A percentile compares a stretch with the other conserved stretches of the same genome.
These are phyloP conservation scores for Xylaria sp. DNA, from an alignment of 2,329 filamentous ascomycete species.

Conservation along the genomic window DNA sequence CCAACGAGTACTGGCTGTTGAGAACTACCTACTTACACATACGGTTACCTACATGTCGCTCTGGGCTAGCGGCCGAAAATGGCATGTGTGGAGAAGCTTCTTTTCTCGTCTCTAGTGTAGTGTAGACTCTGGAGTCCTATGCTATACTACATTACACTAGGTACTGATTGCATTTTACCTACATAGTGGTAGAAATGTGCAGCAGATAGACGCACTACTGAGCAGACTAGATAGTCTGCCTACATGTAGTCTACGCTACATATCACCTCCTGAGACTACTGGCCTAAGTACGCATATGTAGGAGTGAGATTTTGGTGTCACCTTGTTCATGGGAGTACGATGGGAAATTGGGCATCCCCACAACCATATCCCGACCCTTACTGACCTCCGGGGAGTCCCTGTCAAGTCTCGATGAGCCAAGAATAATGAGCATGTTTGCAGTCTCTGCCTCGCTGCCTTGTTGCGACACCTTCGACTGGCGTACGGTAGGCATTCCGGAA, in stretches of 20 bases:
- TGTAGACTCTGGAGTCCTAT: neutral
- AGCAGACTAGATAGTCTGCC: neutral
- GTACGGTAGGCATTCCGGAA: too few species aligned
- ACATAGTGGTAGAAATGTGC: neutral
- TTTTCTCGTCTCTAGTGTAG: slow-evolving; percentile 18
- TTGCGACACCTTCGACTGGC: neutral
- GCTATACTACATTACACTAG: neutral
- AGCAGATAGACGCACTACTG: too few species aligned
- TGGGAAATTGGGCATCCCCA: slow-evolving; percentile 31
- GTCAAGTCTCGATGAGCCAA: neutral
- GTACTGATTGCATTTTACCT: too few species aligned
- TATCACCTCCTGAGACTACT: slow-evolving; percentile 31
- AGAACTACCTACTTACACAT: too few species aligned
- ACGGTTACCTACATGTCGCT: too few species aligned
- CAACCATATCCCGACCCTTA: slow-evolving; percentile 8
- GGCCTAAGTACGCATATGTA: too few species aligned
- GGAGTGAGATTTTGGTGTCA: slow-evolving; percentile 9
- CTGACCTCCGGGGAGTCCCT: slow-evolving; percentile 2
- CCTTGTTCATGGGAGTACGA: slow-evolving; percentile 6
- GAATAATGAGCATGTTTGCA: neutral
- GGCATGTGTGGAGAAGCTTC: slow-evolving; percentile 36
- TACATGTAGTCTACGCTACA: neutral
- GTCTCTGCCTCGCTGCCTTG: slow-evolving; percentile 8
- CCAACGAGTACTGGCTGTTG: slow-evolving; percentile 17
- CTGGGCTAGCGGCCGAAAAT: slow-evolving; percentile 24